Conservation (phyloP, 345 rosid genomes). For the Eucalyptus marginata region DNA sequence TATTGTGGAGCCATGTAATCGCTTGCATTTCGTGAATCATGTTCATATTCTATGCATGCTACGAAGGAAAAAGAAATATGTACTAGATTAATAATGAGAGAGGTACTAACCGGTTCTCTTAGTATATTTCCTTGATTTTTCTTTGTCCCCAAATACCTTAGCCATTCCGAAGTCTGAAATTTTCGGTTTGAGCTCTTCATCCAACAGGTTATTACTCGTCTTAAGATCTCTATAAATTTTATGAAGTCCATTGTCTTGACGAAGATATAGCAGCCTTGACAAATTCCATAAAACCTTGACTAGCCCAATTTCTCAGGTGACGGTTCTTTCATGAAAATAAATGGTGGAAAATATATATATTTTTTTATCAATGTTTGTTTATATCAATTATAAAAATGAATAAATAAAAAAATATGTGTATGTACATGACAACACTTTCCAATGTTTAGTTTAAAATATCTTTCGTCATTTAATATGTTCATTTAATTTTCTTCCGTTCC, state of each 20-base stretch:
- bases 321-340: too few relatives aligned
- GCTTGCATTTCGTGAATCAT: neutral
- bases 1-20: constrained; percentile 48
- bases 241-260: constrained; percentile 25
- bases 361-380: too few relatives aligned
- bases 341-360: too few relatives aligned
- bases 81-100: neutral
- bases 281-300: neutral
- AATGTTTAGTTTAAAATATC: too few relatives aligned
- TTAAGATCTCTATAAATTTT: constrained; percentile 39
- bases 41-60: neutral
- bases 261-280: constrained; percentile 1
- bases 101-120: constrained; percentile 13
- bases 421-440: too few relatives aligned
- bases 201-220: constrained; percentile 29
- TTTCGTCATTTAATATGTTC: too few relatives aligned
- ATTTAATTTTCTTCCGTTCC: too few relatives aligned
- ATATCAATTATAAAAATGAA: too few relatives aligned
- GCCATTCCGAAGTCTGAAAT: constrained; percentile 38
- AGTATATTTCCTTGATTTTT: constrained; percentile 21
- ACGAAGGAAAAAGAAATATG: too few relatives aligned
- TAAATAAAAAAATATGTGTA: too few relatives aligned
- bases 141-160: constrained; percentile 11
- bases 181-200: constrained; percentile 24
- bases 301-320: too few relatives aligned